Evolutionary conservation across 176 grass and related monocot genomes (phyloP).

Genomic region (Cocos nucifera): DNA sequence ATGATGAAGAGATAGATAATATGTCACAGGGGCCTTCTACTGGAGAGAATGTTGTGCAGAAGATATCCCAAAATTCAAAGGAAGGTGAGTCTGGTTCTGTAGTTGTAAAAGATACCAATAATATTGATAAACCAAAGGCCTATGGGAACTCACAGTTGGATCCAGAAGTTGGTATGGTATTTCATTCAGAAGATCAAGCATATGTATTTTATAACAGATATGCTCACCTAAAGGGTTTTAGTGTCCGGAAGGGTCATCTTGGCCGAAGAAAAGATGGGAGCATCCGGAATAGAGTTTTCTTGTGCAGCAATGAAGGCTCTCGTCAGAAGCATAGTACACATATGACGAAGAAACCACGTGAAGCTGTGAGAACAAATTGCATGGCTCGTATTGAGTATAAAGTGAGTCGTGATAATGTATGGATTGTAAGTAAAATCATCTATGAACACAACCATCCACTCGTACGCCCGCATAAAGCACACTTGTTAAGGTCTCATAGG

Average conservation of each 20-base stretch:
- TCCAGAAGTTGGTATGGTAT: constrained; percentile 41
- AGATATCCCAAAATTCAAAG: constrained; percentile 11
- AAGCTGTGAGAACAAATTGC: constrained; percentile 38
- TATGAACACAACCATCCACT: constrained; percentile 48
- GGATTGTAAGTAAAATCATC: constrained; percentile 34
- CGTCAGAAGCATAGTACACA: constrained; percentile 41
- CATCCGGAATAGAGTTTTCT: constrained; percentile 33
- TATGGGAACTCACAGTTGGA: constrained; percentile 19
- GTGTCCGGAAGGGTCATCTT: constrained; percentile 46
- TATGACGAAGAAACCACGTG: constrained; percentile 30
- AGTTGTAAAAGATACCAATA: background rate
- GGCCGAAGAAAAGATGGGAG: constrained; percentile 45
- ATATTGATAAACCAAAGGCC: background rate
- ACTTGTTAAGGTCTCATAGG: constrained; percentile 33
- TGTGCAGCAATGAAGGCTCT: constrained; percentile 51
- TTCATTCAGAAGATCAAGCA: constrained; percentile 45
- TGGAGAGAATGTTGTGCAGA: constrained; percentile 4
- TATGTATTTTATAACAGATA: constrained; percentile 44
- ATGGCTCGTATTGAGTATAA: constrained; percentile 44
- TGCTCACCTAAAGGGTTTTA: constrained; percentile 44
- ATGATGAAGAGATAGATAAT: constrained; percentile 2
- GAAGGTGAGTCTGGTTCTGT: background rate
- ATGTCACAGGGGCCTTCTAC: constrained; percentile 1
- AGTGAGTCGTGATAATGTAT: constrained; percentile 28
- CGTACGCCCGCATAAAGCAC: constrained; percentile 26